Conservation (phyloP, 2,329 filamentous ascomycete genomes). For the Pyrenophora tritici-repentis region DNA sequence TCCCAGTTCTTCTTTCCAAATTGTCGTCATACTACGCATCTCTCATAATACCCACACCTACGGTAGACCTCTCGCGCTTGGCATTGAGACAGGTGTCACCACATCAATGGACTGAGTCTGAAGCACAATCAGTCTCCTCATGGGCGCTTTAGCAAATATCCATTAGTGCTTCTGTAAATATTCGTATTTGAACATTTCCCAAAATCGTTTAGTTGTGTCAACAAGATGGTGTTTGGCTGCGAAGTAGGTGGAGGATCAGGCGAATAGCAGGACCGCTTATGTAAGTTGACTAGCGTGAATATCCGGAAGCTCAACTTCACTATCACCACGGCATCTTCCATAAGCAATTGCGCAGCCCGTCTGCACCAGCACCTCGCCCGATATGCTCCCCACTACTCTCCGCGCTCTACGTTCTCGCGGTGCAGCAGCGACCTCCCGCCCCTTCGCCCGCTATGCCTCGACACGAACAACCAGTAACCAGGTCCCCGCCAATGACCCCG, state of each 20-base stretch:
- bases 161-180: no score
- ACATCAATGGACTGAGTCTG: no score
- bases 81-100: no score
- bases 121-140: no score
- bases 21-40: no score
- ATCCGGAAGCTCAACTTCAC: slow-evolving; percentile 22
- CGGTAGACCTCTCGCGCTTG: no score
- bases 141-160: no score
- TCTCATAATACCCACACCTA: no score
- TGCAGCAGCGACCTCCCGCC: slow-evolving; percentile 24
- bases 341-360: slow-evolving; percentile 25
- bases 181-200: no score
- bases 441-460: slow-evolving; percentile 32
- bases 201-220: no score
- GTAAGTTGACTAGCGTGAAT: slow-evolving; percentile 14
- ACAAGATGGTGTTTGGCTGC: no score
- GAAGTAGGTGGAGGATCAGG: not conserved
- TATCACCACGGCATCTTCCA: slow-evolving; percentile 1
- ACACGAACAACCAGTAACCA: slow-evolving; percentile 57
- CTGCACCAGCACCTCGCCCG: slow-evolving; percentile 17
- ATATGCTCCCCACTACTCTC: slow-evolving; percentile 35
- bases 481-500: slow-evolving; percentile 69
- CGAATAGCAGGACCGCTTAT: slow-evolving; percentile 15
- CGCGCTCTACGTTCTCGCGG: slow-evolving; percentile 37
- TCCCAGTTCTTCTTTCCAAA: no score